Base-by-base conservation (phyloP, 345 rosid genomes). In the Salix udensis region DNA sequence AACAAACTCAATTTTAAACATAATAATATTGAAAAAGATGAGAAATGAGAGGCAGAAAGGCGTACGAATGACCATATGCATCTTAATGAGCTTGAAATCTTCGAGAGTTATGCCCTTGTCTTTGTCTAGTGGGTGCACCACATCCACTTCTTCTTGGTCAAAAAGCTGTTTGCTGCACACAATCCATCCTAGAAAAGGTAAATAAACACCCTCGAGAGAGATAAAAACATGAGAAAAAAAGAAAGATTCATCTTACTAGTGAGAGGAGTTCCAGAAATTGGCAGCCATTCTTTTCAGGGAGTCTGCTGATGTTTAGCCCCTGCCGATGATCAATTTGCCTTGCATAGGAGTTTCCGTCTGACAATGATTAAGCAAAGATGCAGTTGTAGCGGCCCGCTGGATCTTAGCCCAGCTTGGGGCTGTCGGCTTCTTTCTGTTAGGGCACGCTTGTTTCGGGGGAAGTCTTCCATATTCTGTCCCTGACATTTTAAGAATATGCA, bases 181-280 rank as follows among this genome's bases (percentile, higher is more conserved):
- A 74, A 62, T 62, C 2, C 66, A 62, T 10, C 62, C 31, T 55
- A 72, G n/a, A 19, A 53, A 2, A 34, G 23, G 8, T 13, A 6
- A 15, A 28, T 15, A 66, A 53, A 24, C 50, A 16, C 24, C 15
- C 14, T 42, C 46, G 13, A 42, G 13, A 42, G 46, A 42, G 46
- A 42, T 11, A 12, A 42, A 11, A 42, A 42, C 13, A 42, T 9
- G 26, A 30, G 16, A 8, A 44, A 23, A 52, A 53, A 68, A 40
- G 16, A 58, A 13, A 30, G 67, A 42, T 42, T 11, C 46, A 42
- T 42, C 78, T 86, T 84, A 92, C 97, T 65, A 83, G 84, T 92
- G 97, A 65, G 97, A 82, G 65, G 98, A 92, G 64, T 94, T 88
- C 98, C 98, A 94, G 88, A 94, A 94, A 87, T 94, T 94, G 64